phyloP scores from a whole-genome alignment of 176 grass and related monocot genomes.

The Eleusine coracana region DNA sequence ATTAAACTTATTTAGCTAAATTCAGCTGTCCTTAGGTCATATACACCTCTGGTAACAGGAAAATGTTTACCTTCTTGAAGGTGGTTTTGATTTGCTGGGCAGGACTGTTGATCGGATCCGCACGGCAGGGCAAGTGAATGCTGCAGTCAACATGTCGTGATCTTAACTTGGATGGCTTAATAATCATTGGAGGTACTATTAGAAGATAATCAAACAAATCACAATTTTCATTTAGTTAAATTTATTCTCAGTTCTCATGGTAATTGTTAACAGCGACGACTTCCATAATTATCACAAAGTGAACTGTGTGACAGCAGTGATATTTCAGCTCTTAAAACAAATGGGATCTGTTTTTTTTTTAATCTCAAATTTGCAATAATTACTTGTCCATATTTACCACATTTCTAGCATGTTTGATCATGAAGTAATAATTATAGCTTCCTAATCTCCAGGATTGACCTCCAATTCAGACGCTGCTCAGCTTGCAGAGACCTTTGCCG shows the following conservation, averaged over 20 bases:
- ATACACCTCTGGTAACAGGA: background rate
- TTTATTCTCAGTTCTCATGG: background rate
- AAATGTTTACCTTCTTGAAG: background rate
- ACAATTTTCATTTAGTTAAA: background rate
- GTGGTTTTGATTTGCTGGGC: slow-evolving; percentile 61
- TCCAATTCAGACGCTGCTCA: slow-evolving; percentile 93
- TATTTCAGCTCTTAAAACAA: no score
- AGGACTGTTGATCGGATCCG: slow-evolving; percentile 53
- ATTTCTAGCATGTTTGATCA: no score
- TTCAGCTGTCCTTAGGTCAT: background rate
- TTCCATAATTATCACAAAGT: no score
- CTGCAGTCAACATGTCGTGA: slow-evolving; percentile 40
- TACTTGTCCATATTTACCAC: no score
- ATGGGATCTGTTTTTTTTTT: no score
- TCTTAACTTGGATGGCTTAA: slow-evolving; percentile 41
- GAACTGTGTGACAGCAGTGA: no score
- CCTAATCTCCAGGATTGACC: slow-evolving; percentile 54
- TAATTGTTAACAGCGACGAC: no score
- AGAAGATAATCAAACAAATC: background rate
- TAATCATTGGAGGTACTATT: slow-evolving; percentile 55
- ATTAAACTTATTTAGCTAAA: background rate
- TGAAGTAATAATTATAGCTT: no score
- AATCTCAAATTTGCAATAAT: no score
- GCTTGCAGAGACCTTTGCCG: slow-evolving; percentile 84
- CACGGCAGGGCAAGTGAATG: slow-evolving; percentile 53